These are phyloP conservation scores for Funneliformis mosseae DNA, from an alignment of 192 early-diverging fungal species.

Conservation along the genomic window DNA sequence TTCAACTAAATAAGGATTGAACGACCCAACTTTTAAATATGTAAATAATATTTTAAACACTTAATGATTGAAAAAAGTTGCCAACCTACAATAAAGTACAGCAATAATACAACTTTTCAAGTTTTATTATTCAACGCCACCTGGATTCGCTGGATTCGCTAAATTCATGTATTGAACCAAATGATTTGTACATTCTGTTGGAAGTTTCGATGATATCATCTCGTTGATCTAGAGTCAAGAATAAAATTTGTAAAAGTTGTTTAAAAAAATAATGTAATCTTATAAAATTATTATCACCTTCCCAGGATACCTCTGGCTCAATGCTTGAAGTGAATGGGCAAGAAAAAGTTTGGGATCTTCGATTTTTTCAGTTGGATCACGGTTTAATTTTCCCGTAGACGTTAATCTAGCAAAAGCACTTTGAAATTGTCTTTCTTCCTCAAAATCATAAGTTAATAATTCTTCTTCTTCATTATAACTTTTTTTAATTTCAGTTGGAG, in stretches of 20 bases:
- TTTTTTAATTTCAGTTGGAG: constrained; percentile 52
- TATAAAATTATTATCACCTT: constrained; percentile 22
- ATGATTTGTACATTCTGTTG: constrained; percentile 5
- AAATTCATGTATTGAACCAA: constrained; percentile 15
- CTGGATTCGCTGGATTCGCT: not conserved
- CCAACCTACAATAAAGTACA: too few relatives aligned
- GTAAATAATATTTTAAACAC: too few relatives aligned
- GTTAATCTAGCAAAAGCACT: constrained; percentile 80
- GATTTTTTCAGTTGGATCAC: constrained; percentile 66
- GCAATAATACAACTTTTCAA: too few relatives aligned
- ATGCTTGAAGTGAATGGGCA: constrained; percentile 50
- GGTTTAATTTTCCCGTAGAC: constrained; percentile 63
- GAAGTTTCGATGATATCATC: constrained; percentile 10
- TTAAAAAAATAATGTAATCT: not conserved
- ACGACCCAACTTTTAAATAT: too few relatives aligned
- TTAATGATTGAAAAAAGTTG: too few relatives aligned
- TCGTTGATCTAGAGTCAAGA: not conserved
- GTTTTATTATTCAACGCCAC: not conserved
- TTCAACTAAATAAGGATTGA: too few relatives aligned
- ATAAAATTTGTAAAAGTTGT: not conserved
- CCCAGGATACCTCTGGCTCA: constrained; percentile 47
- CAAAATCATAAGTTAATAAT: constrained; percentile 72
- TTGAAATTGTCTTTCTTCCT: constrained; percentile 80
- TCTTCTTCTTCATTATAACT: constrained; percentile 53
- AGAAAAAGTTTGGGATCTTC: constrained; percentile 52